These are phyloP conservation scores for Umbelopsis ramanniana DNA, from an alignment of 192 early-diverging fungal species.

Conservation along the genomic window DNA sequence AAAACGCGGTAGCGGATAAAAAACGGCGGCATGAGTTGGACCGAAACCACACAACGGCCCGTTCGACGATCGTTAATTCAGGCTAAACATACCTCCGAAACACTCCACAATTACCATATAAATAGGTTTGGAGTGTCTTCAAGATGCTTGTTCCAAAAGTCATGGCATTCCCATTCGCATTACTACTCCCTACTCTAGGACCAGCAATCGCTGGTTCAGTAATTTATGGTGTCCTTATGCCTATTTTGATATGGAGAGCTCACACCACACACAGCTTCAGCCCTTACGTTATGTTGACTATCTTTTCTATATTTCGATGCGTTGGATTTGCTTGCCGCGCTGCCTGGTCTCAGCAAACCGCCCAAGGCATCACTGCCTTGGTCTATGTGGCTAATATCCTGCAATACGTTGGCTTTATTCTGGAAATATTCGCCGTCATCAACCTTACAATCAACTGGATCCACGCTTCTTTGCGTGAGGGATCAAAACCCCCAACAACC, in stretches of 20 bases:
- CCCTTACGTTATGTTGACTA: not conserved
- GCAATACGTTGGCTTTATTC: not conserved
- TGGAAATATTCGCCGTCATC: constrained; percentile 1
- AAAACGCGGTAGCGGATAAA: too few species aligned
- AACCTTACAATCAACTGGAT: constrained; percentile 12
- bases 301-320: constrained; percentile 1
- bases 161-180: not conserved
- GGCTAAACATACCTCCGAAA: too few species aligned
- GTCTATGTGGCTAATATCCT: constrained; percentile 19
- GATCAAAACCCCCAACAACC: not conserved
- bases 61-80: too few species aligned
- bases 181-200: constrained; percentile 9
- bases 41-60: too few species aligned
- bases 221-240: not conserved
- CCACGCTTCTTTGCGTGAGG: not conserved
- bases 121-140: too few species aligned
- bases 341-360: constrained; percentile 15
- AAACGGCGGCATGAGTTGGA: too few species aligned
- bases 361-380: not conserved
- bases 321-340: constrained; percentile 16
- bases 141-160: too few species aligned
- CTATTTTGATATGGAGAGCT: not conserved
- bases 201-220: constrained; percentile 7
- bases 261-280: not conserved
- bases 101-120: too few species aligned